Evolutionary conservation across 2,329 filamentous ascomycete species (phyloP), one percentile per base, ranked within the genome.

Genomic region (Dactylellina haptotyla): DNA sequence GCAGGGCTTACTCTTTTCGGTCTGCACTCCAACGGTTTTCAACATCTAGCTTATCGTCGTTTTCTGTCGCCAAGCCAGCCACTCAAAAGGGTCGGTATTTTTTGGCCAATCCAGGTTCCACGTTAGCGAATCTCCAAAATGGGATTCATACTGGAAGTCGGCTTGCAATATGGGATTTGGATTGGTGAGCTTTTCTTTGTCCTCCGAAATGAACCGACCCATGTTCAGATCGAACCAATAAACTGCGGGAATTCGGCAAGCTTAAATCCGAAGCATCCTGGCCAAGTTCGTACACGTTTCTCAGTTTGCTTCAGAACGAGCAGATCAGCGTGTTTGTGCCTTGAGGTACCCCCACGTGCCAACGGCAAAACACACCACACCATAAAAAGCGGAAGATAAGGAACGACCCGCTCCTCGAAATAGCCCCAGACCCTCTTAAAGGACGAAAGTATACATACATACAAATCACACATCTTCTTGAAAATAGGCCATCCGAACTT

Each of bases 401-500:
- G 39, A 8, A 43, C 39, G 8, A 4, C 39, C 4, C 39, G n/a
- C n/a, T n/a, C n/a, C n/a, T n/a, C n/a, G n/a, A n/a, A n/a, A n/a
- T n/a, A n/a, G n/a, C n/a, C n/a, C n/a, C n/a, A n/a, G 39, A 8
- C 4, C 39, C 39, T 43, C 9, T 16, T 43, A 10, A 43, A 43
- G 6, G 9, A 9, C 39, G 4, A 4, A 43, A 10, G n/a, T 43
- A 9, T 10, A 43, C n/a, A 9, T 10, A 43, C n/a, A 43, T 43
- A 4, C n/a, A 4, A 10, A 43, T 43, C 39, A 16, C 8, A 43
- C 6, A 43, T 43, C 16, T 43, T 43, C 16, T 43, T 43, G n/a
- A n/a, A n/a, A n/a, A n/a, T n/a, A n/a, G n/a, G 39, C 39, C 39
- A 43, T 43, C 39, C n/a, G 39, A 25, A 48, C 43, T 48, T 48